Evolutionary conservation across 2,329 filamentous ascomycete genomes (phyloP), one percentile per base, ranked within the genome.

Genomic region (Zymoseptoria ardabiliae): DNA sequence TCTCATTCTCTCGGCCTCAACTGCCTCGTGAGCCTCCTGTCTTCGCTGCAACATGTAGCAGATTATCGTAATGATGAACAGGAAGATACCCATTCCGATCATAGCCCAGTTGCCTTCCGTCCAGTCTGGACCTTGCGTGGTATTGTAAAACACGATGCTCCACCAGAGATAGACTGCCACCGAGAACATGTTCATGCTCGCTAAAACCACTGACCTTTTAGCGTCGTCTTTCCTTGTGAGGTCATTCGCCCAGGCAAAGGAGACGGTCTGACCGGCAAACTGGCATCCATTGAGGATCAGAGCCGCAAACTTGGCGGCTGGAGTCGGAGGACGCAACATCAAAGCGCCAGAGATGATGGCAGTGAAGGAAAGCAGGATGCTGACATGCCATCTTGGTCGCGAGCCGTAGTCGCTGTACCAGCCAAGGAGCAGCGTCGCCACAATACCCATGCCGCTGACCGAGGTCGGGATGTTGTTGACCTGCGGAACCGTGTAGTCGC

Each of bases 221-320:
- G 67, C 67, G 41, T 69, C 67, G 30, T 69, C 67, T 13, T 60
- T 61, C 0, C 67, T 53, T 2, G 62, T 64, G 2, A 69, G 57
- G 22, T 69, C 67, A 23, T 69, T 69, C 13, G 67, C 67, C 66
- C 67, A 69, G 1, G 67, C 67, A 50, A 69, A 69, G 35, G 64
- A 63, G 3, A 69, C 65, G 0, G 66, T 67, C 56, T 69, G 67
- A 1, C 66, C 66, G 9, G 66, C 67, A 50, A 62, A 69, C 48
- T 69, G 67, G 45, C 59, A 66, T 28, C 65, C 67, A 35, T 69
- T 69, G 54, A 68, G 20, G 13, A 69, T 65, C 11, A 69, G 53
- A 4, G 67, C 67, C 4, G 63, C 66, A 45, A 68, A 69, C 25
- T 65, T 65, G 6, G 67, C 65, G 8, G 65, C 66, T 22, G 59